A percentile compares a stretch with the other conserved stretches of the same genome.
Evolutionary conservation across 371 early-diverging fungal species (phyloP).

Genomic region (Mucor saturninus): DNA sequence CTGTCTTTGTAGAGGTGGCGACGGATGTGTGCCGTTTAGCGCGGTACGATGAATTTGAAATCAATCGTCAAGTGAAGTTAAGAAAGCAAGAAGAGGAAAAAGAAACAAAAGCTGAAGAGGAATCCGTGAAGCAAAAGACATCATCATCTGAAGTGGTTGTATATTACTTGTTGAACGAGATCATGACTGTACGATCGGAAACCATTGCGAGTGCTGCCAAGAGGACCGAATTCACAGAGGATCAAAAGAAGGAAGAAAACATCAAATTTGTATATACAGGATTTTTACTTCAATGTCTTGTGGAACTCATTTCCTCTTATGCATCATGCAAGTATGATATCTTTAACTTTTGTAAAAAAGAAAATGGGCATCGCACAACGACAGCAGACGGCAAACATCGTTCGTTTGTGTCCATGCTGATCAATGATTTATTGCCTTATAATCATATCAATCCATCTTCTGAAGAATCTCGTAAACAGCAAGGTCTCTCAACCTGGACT

Average conservation of each 20-base stretch:
- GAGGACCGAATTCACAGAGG: conserved; percentile 22
- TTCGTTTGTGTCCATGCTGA: conserved; percentile 54
- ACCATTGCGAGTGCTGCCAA: conserved; percentile 10
- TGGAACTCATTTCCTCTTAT: conserved; percentile 86
- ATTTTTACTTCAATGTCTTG: conserved; percentile 84
- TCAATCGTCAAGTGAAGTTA: conserved; percentile 58
- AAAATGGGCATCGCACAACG: conserved; percentile 31
- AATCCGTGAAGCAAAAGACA: conserved; percentile 7
- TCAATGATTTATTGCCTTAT: conserved; percentile 70
- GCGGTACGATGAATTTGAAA: conserved; percentile 61
- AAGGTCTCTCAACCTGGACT: conserved; percentile 72
- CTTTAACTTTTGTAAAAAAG: conserved; percentile 64
- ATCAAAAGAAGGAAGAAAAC: conserved; percentile 38
- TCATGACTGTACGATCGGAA: conserved; percentile 34
- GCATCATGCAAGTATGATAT: conserved; percentile 81
- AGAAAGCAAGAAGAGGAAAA: conserved; percentile 16
- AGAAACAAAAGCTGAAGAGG: conserved; percentile 9
- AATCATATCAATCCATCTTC: conserved; percentile 54
- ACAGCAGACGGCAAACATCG: conserved; percentile 46
- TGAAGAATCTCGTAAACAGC: conserved; percentile 61
- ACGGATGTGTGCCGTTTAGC: conserved; percentile 70
- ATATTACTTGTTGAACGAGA: conserved; percentile 45
- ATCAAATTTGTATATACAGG: conserved; percentile 70
- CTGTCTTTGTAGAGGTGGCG: conserved; percentile 71
- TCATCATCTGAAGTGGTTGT: conserved; percentile 39